phyloP scores from a whole-genome alignment of 2,329 filamentous ascomycete genomes.

The Ascochyta rabiei region DNA sequence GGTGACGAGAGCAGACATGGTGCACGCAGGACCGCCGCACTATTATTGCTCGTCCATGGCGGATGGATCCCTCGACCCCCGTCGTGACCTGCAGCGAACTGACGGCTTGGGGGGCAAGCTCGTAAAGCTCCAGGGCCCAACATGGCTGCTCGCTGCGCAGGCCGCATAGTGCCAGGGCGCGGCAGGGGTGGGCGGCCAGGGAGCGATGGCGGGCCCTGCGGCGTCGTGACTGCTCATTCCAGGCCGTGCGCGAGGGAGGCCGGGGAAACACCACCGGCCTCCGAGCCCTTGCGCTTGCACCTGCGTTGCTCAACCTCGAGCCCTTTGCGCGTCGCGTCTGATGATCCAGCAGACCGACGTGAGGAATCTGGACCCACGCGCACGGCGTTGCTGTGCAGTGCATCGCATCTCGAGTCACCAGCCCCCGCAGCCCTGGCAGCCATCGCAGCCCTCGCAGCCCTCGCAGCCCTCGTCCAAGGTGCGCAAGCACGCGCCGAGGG shows the following conservation, averaged over 20 bases:
- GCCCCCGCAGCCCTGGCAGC: too few relatives aligned
- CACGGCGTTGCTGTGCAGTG: neutral
- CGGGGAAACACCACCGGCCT: conserved; percentile 24
- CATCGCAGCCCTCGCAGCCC: neutral
- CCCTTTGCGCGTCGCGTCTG: conserved; percentile 10
- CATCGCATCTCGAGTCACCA: too few relatives aligned
- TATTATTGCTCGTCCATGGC: conserved; percentile 16
- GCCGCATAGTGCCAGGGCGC: conserved; percentile 26
- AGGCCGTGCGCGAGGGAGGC: conserved; percentile 26
- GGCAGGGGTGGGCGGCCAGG: conserved; percentile 30
- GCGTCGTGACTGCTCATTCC: conserved; percentile 25
- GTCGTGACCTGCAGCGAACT: conserved; percentile 13
- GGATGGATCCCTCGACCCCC: conserved; percentile 15
- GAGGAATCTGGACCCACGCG: conserved; percentile 4
- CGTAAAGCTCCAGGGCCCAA: conserved; percentile 12
- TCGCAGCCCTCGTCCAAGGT: neutral
- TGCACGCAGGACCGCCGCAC: conserved; percentile 11
- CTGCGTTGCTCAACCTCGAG: conserved; percentile 3
- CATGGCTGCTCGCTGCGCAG: conserved; percentile 9
- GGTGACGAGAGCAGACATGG: neutral
- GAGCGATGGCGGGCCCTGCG: conserved; percentile 31
- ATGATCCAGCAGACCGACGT: conserved; percentile 4
- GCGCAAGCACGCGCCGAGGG: neutral
- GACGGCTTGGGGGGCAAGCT: conserved; percentile 15
- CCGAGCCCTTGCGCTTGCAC: conserved; percentile 11